A percentile compares a stretch with the other conserved stretches of the same genome.
Evolutionary conservation across 805 yeast genomes (phyloP).

Genomic region (Metschnikowia similis): DNA sequence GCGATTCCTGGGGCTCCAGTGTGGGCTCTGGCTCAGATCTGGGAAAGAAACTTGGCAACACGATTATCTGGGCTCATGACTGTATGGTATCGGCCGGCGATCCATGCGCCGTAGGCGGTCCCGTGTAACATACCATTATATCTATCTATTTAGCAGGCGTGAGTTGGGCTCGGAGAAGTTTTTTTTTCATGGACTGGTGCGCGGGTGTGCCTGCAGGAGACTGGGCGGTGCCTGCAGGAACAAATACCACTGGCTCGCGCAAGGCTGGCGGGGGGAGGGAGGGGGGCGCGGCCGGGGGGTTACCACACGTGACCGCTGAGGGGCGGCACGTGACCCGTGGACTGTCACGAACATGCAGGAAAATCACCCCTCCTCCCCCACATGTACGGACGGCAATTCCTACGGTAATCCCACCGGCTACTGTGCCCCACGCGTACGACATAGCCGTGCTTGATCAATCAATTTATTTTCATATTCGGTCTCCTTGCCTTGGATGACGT

Average conservation of each 20-base stretch:
- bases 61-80: no score
- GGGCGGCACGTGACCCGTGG: neutral
- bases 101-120: no score
- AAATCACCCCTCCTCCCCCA: neutral
- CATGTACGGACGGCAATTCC: neutral
- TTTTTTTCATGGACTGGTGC: constrained; percentile 14
- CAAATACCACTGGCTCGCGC: neutral
- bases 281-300: neutral
- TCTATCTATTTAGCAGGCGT: constrained; percentile 14
- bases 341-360: neutral
- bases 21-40: no score
- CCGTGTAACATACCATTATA: constrained; percentile 18
- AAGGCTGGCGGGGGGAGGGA: neutral
- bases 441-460: neutral
- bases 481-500: constrained; percentile 2
- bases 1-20: no score
- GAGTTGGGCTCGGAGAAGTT: constrained; percentile 3
- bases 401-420: neutral
- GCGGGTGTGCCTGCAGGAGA: neutral
- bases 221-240: neutral
- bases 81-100: no score
- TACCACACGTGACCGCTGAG: neutral
- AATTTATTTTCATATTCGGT: constrained; percentile 2
- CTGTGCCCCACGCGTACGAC: neutral
- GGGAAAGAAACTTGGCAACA: no score